Percentiles rank a stretch among this genome's conserved stretches.
phyloP scores from a whole-genome alignment of 306 rosid species.

The Inga oerstediana region DNA sequence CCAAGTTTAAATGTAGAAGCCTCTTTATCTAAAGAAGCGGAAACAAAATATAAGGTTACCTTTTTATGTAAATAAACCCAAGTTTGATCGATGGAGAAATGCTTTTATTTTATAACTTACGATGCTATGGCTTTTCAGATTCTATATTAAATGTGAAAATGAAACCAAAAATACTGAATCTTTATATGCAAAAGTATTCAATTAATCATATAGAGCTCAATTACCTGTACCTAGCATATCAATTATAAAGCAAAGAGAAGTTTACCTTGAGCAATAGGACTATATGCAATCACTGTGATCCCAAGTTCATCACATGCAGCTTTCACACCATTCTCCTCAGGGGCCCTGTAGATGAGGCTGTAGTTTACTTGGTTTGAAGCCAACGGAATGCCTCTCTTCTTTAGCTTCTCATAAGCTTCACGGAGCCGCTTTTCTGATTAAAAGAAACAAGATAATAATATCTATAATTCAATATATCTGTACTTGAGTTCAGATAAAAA shows the following conservation, averaged over 20 bases:
- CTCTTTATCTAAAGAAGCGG: background rate
- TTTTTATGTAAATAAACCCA: conserved; percentile 1
- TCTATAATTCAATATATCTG: background rate
- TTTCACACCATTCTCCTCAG: conserved; percentile 90
- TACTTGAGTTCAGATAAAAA: background rate
- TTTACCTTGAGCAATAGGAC: conserved; percentile 94
- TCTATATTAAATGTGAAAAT: background rate
- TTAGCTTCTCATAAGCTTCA: conserved; percentile 65
- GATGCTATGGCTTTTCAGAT: background rate
- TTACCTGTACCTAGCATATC: background rate
- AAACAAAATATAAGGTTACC: background rate
- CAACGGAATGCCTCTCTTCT: conserved; percentile 83
- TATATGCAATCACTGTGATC: conserved; percentile 84
- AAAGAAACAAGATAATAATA: background rate
- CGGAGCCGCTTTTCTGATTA: conserved; percentile 72
- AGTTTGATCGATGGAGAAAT: background rate
- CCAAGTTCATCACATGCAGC: conserved; percentile 92
- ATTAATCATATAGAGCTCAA: background rate
- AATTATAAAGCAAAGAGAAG: conserved; percentile 20
- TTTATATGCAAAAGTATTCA: background rate
- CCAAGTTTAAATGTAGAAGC: background rate
- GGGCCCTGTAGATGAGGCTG: conserved; percentile 85
- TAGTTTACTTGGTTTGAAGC: conserved; percentile 97
- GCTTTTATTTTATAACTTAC: background rate
- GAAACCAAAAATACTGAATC: background rate